Evolutionary conservation across 1,139 yeast species (phyloP), one percentile per base, ranked within the genome.

Genomic region (Lodderomyces margitis): DNA sequence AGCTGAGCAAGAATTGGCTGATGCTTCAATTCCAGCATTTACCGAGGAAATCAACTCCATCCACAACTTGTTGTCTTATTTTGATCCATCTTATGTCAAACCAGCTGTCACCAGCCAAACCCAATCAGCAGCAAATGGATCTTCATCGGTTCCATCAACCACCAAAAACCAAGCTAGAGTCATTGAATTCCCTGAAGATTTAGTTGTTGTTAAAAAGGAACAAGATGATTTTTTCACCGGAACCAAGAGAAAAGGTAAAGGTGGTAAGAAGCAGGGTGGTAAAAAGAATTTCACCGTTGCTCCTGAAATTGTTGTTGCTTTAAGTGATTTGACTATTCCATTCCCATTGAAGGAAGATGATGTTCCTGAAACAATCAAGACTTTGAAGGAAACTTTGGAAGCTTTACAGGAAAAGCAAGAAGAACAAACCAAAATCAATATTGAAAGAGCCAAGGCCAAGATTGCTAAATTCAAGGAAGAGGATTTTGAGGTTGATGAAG

Each of bases 11-110:
- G 76, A 78, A 56, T 73, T 82, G 62, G 70, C 75, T 43, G 79
- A 76, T 48, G 89, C 89, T 42, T 85, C 91, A 27, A 72, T 75
- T 55, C 96, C 98, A 35, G 98, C 97, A 31, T 91, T 86, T 69
- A 80, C 83, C 47, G 68, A 68, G 38, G 92, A 88, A 67, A 81
- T 87, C 55, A 75, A 73, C 54, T 72, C 83, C 47, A 87, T 92
- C 58, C 88, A 87, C 65, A 70, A 74, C 49, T 74, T 88, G 58
- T 74, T 89, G 62, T 58, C 68, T 34, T 78, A 80, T 67, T 87
- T 91, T 56, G 96, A 88, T 60, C 95, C 95, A 52, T 63, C 82
- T 36, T 84, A 81, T 63, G 85, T 77, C 52, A 83, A 79, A 66
- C 84, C 87, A 48, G 62, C 58, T 49, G 49, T 50, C 38, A 21